Base-by-base conservation (phyloP, 495 filamentous ascomycete genomes). In the Cercophora scortea region DNA sequence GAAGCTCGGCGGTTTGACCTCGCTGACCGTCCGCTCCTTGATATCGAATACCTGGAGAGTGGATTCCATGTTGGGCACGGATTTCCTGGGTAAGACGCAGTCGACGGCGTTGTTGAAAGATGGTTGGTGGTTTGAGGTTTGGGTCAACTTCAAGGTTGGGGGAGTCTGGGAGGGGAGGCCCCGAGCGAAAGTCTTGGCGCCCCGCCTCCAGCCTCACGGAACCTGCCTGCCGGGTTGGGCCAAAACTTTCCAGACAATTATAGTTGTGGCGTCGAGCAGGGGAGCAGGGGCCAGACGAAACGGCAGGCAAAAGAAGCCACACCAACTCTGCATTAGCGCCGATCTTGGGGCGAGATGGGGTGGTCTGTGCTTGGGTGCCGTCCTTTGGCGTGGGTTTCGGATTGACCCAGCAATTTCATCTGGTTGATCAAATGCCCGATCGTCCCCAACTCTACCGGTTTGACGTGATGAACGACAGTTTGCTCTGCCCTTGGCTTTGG, bases 21-120 rank as follows among this genome's bases (percentile, higher is more conserved):
- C 68, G 19, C 71, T 61, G 32, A 77, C 63, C 11, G 83, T 69
- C 38, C 88, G 82, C 70, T 97, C 93, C 56, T 80, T 70, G 67
- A 98, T 84, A 54, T 96, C 91, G 19, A 76, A 73, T 42, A 98
- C 75, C 42, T 90, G 78, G 32, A 68, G 42, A 0, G 64, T 61
- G 3, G 59, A 57, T 42, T 74, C 67, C 74, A 77, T 77, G 33
- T 36, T 64, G 55, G 10, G 46, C 16, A 12, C 15, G 4, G 25
- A n/a, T 35, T 2, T 34, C 18, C 5, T 25, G 25, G 25, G 25
- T 25, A 5, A 25, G 25, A 25, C 5, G 25, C 25, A 2, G 25
- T 25, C 25, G 25, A 25, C 25, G 25, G 25, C 25, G 25, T 2
- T 25, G 25, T 25, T 25, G 25, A 25, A 5, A 25, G 25, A 25